Percentiles rank a stretch among this genome's conserved stretches.
These are phyloP conservation scores for Nannizzia gypsea DNA, from an alignment of 2,329 filamentous ascomycete genomes.

Conservation along the genomic window DNA sequence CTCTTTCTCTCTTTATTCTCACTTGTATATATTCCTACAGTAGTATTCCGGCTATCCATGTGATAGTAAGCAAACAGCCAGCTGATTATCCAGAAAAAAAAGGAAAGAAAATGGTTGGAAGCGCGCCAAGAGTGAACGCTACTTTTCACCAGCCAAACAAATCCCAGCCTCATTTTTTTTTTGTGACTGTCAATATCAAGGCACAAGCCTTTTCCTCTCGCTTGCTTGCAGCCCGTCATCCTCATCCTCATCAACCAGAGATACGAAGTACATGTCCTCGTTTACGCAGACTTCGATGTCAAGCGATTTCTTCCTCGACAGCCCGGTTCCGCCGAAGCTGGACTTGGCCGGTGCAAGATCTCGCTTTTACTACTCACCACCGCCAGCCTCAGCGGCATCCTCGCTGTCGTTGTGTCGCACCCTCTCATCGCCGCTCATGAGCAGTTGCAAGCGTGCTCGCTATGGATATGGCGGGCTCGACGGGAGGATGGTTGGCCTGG, in stretches of 20 bases:
- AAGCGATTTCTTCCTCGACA: conserved; percentile 25
- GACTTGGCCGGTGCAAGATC: conserved; percentile 29
- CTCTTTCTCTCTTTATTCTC: neutral
- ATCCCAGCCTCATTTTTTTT: neutral
- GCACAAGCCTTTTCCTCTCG: neutral
- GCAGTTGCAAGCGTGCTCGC: conserved; percentile 13
- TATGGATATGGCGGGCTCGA: conserved; percentile 11
- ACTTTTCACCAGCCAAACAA: neutral
- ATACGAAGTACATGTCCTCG: neutral
- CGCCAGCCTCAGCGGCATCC: conserved; percentile 27
- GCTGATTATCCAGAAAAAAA: neutral
- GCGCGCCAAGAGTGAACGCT: neutral
- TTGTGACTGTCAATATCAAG: neutral
- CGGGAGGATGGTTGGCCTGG: conserved; percentile 1
- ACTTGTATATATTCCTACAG: neutral
- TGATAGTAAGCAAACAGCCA: neutral
- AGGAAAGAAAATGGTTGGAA: neutral
- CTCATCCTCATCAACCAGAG: too few species aligned
- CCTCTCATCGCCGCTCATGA: conserved; percentile 17
- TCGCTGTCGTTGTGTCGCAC: conserved; percentile 29
- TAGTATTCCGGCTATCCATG: neutral
- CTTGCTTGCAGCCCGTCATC: too few species aligned
- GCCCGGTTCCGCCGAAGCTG: conserved; percentile 27
- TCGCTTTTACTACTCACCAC: conserved; percentile 28
- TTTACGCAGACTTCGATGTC: conserved; percentile 10